Base-by-base conservation (phyloP, 305 asterid species). In the Fraxinus velutina region DNA sequence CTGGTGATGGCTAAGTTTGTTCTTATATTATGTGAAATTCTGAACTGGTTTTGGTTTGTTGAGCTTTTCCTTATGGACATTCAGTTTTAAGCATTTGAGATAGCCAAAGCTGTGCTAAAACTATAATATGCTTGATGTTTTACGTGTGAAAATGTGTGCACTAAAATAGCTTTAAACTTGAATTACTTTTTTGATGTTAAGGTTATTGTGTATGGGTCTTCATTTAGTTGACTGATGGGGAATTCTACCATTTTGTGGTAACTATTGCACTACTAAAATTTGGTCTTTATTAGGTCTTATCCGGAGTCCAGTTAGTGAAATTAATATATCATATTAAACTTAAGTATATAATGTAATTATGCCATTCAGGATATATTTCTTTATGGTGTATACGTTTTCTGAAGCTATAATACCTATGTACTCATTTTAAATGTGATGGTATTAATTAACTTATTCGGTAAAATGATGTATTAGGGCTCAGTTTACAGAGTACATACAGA, bases 401-500 rank as follows among this genome's bases (percentile, higher is more conserved):
- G 76, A 78, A 75, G 47, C 66, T 50, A 15, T 62, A 7, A 66
- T n/a, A 24, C 37, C 7, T 76, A n/a, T 75, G 39, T 39, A 76
- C 15, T 52, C 22, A 79, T 52, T 80, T 80, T 39, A 68, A 55
- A 73, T 79, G 70, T 24, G 34, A 66, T 32, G 34, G 55, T 33
- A 39, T 6, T 34, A 68, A 32, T 83, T 66, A 37, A 29, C 60
- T 75, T 34, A 32, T 71, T 60, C 9, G 10, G 29, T 70, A 42
- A 79, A 6, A 78, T 76, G 79, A 32, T 86, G 80, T 74, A 10
- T 78, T 84, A 96, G 99, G 92, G 97, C 90, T 83, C 97, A 96
- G 88, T 96, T 96, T 79, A 96, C 97, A 8, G 99, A 96, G 90
- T 96, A 90, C 85, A 86, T 96, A 57, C 99, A 96, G 88, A 96